Conservation (phyloP, 108 stramenopile species). For the Cyclotella baltica region DNA sequence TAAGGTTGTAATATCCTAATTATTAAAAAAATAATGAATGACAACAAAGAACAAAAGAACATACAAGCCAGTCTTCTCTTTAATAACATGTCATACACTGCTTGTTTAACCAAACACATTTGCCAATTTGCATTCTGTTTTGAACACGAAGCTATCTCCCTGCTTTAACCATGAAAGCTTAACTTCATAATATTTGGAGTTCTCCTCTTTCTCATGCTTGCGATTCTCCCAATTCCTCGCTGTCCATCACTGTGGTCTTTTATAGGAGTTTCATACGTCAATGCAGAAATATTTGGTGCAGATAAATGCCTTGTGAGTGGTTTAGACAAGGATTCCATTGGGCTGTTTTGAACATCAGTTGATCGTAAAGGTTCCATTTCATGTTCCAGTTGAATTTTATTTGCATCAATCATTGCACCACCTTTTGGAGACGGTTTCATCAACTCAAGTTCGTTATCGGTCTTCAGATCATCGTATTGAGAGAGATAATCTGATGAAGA, state of each 20-base stretch:
- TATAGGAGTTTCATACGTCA: conserved; percentile 32
- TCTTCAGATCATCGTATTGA: conserved; percentile 3
- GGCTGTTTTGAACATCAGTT: background rate
- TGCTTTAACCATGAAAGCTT: conserved; percentile 15
- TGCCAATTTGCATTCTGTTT: background rate
- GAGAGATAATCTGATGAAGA: conserved; percentile 23
- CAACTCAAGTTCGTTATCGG: background rate
- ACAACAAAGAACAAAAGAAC: too few species aligned
- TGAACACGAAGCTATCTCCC: background rate
- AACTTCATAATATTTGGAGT: background rate
- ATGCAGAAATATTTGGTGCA: conserved; percentile 15
- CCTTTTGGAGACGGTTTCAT: background rate
- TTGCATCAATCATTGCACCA: background rate
- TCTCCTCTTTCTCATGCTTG: background rate
- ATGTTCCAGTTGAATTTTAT: background rate
- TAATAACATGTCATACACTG: too few species aligned
- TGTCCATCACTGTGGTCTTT: conserved; percentile 12
- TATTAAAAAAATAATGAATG: too few species aligned
- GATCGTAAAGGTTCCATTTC: conserved; percentile 4
- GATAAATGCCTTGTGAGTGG: conserved; percentile 24
- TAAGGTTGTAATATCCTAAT: too few species aligned
- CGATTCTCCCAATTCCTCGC: background rate
- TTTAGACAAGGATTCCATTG: too few species aligned
- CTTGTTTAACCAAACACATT: background rate
- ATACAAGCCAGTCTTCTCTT: too few species aligned